Evolutionary conservation across 1,284 basidiomycete genomes (phyloP), one percentile per base, ranked within the genome.

Genomic region (Meripilus lineatus): DNA sequence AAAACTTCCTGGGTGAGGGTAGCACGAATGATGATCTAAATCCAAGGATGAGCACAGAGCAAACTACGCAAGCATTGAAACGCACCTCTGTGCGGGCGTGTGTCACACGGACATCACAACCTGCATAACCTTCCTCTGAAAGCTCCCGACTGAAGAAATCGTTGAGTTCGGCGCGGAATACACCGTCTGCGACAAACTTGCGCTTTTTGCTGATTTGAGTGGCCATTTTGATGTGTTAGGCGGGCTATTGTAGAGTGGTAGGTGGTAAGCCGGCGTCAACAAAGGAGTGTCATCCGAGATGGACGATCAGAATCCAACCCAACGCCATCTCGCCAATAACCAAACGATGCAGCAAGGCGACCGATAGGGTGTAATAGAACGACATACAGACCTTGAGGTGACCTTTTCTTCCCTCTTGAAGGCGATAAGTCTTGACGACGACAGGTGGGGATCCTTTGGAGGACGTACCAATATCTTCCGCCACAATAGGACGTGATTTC

Each of bases 1-100:
- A 99, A 84, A 58, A 99, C 96, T 70, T 99, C 96, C 74, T 99
- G 96, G 57, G 96, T 99, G 79, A 98, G 95, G 63, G 95, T 98
- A 52, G 96, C 96, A 63, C 96, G 93, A 74, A 99, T 97, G 77
- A 99, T 99, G 68, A 99, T 98, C 87, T 91, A 53, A n/a, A 41
- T 21, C 32, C 28, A n/a, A 36, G 38, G 33, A 25, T 17, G 22
- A 28, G 17, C 21, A 36, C 7, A 22, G 14, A 18, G 14, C 11
- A 28, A 21, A 26, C 11, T 15, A 23, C 8, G 8, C 17, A 25
- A 3, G 37, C 24, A 11, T 22, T 21, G 14, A 28, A 38, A 53
- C 65, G 45, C 58, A 89, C 88, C 74, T 99, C 96, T 58, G 96
- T 99, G 64, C 95, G 89, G 56, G 95, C 93, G 70, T 99, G 96